Conservation (phyloP, 495 filamentous ascomycete species). For the Neurospora sp. region DNA sequence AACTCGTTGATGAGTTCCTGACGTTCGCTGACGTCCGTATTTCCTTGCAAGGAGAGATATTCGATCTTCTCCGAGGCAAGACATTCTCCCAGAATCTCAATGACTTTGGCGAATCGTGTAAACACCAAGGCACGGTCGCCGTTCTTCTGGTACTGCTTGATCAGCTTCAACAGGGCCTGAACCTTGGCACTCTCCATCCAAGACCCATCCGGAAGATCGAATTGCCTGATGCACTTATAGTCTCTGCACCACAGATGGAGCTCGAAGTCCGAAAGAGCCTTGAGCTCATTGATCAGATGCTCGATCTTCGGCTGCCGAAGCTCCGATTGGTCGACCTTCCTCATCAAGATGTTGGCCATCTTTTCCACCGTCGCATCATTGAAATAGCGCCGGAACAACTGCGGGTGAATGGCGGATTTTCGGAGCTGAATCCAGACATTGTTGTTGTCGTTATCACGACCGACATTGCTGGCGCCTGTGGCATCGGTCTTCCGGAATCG, state of each 20-base stretch:
- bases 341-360: conserved; percentile 68
- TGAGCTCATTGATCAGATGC: conserved; percentile 62
- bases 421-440: conserved; percentile 88
- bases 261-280: conserved; percentile 68
- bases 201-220: conserved; percentile 58
- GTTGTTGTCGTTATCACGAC: conserved; percentile 36
- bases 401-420: conserved; percentile 85
- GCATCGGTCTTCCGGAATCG: conserved; percentile 35
- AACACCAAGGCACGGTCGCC: conserved; percentile 86
- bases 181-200: conserved; percentile 96
- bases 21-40: conserved; percentile 70
- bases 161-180: conserved; percentile 59
- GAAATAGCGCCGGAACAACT: conserved; percentile 76
- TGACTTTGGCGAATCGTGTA: conserved; percentile 82
- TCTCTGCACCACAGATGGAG: conserved; percentile 69
- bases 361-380: conserved; percentile 59
- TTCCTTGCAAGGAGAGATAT: conserved; percentile 76
- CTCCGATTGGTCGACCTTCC: conserved; percentile 33
- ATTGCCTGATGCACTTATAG: conserved; percentile 60
- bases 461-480: conserved; percentile 19
- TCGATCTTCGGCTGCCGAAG: conserved; percentile 45
- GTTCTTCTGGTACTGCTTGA: conserved; percentile 61
- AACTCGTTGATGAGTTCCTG: conserved; percentile 85
- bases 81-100: conserved; percentile 79
- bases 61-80: conserved; percentile 61